Conservation (phyloP, 345 rosid genomes). For the Eucalyptus erythrocorys region DNA sequence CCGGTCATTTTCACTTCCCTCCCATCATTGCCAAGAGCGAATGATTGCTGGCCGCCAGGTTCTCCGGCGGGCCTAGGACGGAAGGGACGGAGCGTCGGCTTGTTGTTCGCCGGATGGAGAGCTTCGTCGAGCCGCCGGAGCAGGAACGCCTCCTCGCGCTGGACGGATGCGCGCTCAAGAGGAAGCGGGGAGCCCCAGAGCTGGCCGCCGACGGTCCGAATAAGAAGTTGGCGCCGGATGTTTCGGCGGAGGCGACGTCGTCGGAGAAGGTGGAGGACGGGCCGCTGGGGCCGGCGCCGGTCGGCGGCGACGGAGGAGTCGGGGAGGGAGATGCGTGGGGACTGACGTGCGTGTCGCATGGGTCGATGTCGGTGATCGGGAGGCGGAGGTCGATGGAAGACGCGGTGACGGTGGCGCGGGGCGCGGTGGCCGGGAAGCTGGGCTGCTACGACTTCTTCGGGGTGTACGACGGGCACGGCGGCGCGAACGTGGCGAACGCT, state of each 20-base stretch:
- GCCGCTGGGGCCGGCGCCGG: background rate
- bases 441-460: slow-evolving; percentile 18
- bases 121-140: background rate
- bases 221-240: background rate
- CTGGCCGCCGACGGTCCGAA: background rate
- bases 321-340: background rate
- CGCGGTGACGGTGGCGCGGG: slow-evolving; percentile 3
- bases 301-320: background rate
- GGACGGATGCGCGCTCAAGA: background rate
- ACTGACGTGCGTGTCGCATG: background rate
- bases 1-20: background rate
- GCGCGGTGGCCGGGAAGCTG: background rate
- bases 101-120: background rate
- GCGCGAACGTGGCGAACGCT: background rate
- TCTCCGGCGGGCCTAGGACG: background rate
- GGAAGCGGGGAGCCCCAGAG: background rate
- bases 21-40: background rate
- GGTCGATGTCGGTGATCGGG: slow-evolving; percentile 25
- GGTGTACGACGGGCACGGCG: slow-evolving; percentile 31
- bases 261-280: background rate
- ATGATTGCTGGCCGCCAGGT: background rate
- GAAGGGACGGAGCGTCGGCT: background rate
- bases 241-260: too few relatives aligned
- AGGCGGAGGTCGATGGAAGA: slow-evolving; percentile 22
- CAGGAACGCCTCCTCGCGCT: background rate